Evolutionary conservation across 495 filamentous ascomycete genomes (phyloP).

Genomic region (Penicillium parvum): DNA sequence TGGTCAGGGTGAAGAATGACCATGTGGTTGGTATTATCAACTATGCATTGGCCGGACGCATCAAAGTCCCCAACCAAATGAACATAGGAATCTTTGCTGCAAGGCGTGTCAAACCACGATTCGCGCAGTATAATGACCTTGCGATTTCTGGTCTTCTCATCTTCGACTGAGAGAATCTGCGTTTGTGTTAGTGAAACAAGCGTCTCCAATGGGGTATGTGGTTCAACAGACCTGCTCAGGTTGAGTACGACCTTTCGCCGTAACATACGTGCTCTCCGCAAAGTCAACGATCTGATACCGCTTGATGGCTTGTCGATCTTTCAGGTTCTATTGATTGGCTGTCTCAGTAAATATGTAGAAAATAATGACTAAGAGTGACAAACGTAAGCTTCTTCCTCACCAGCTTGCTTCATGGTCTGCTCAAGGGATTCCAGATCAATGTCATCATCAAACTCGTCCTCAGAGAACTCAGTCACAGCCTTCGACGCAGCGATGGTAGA

Average conservation of each 20-base stretch:
- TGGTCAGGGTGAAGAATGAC: constrained; percentile 94
- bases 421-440: constrained; percentile 43
- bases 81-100: constrained; percentile 66
- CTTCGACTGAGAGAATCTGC: constrained; percentile 71
- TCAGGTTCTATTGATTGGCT: constrained; percentile 41
- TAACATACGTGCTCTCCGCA: constrained; percentile 60
- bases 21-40: constrained; percentile 77
- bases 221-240: constrained; percentile 63
- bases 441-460: constrained; percentile 45
- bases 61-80: constrained; percentile 83
- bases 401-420: constrained; percentile 37
- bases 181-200: constrained; percentile 22
- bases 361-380: constrained; percentile 40
- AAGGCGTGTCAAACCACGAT: constrained; percentile 78
- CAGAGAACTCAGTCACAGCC: constrained; percentile 19
- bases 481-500: not conserved
- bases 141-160: constrained; percentile 59
- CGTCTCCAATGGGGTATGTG: too few relatives aligned
- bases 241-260: constrained; percentile 53
- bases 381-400: constrained; percentile 34
- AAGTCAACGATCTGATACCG: constrained; percentile 74
- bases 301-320: constrained; percentile 68
- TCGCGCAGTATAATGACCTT: constrained; percentile 75
- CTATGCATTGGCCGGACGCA: constrained; percentile 56
- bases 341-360: constrained; percentile 40